Base-by-base conservation (phyloP, 2,329 filamentous ascomycete genomes). In the Rutstroemia sp. region DNA sequence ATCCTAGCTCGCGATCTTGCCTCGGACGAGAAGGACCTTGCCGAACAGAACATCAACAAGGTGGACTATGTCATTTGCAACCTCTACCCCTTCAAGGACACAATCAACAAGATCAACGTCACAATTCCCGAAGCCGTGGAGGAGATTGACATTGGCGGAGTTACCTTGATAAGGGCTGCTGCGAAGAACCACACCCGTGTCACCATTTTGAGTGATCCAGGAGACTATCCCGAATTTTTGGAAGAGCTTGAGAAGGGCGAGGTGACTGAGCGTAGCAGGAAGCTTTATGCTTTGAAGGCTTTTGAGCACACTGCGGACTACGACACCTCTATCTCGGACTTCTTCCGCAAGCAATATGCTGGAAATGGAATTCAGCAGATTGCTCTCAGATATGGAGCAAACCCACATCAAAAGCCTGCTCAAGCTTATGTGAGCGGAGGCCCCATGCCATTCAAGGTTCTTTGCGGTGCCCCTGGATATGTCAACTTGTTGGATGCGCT, bases 241-340 rank as follows among this genome's bases (percentile, higher is more conserved):
- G 85, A 86, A 71, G 92, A 96, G 77, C 83, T 99, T 30, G 87
- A 91, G 73, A 78, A 87, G 63, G 92, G 92, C 60, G 89, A 92
- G 71, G 86, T 99, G 67, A 85, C 87, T 54, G 89, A 95, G 71
- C 78, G 83, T 59, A 95, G 85, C 78, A 86, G 92, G 65, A 91
- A 95, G 72, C 78, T 83, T 57, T 96, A 96, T 70, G 92, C 94
- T 25, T 83, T 97, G 68, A 99, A 99, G 81, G 94, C 94, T 16
- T 99, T 99, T 70, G 90, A 96, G 76, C 94, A 97, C 75, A 99
- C 94, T 41, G 91, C 94, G 63, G 91, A 96, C 73, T 99, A 99
- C 73, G 94, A 99, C 72, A 82, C 84, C 45, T 89, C 94, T 65
- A 99, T 99, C 71, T 87, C 92, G 38, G 89, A 89, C 68, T 99